Base-by-base conservation (phyloP, 2,329 filamentous ascomycete genomes). In the Fusarium armeniacum region DNA sequence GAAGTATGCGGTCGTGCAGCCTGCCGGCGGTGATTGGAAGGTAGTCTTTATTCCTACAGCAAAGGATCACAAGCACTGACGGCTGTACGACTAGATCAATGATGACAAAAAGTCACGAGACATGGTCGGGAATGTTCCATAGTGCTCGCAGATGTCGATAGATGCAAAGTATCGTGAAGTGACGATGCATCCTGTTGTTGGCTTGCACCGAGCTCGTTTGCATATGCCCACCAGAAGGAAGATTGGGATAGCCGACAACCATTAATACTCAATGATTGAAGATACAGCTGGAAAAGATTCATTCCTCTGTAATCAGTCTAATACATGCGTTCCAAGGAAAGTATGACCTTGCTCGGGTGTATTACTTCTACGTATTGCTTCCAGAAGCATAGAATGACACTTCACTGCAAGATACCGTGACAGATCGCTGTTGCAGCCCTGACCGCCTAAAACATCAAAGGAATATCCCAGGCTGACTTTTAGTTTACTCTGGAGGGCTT, bases 41-140 rank as follows among this genome's bases (percentile, higher is more conserved):
- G 88, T 86, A 7, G 82, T 87, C 44, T 88, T 85, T 72, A 85
- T 88, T 51, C 86, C 85, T 2, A 85, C 83, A 58, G 86, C 83
- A 22, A 73, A 73, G 54, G 76, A 69, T 20, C 22, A 86, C 0
- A 86, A 87, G 71, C 81, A 81, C 28, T 89, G 86, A 86, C 84
- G 89, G 76, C 76, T 89, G 40, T 89, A 87, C 71, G 83, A 88
- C 72, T 83, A 88, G 3, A 75, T 73, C 8, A 76, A 77, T 2
- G 86, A 89, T 65, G 83, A 83, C 0, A 85, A 85, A 85, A 89
- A 74, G 78, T 83, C 33, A 13, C 4, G 22, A 6, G 44, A 1
- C 75, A 83, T 50, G 30, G 76, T 79, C 0, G 79, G 81, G 22
- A 33, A 72, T 24, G 73, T 83, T 24, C 80, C 81, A 0, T 83